Evolutionary conservation across 805 yeast genomes (phyloP).

Genomic region (Ogataea nakhonphanomensis): DNA sequence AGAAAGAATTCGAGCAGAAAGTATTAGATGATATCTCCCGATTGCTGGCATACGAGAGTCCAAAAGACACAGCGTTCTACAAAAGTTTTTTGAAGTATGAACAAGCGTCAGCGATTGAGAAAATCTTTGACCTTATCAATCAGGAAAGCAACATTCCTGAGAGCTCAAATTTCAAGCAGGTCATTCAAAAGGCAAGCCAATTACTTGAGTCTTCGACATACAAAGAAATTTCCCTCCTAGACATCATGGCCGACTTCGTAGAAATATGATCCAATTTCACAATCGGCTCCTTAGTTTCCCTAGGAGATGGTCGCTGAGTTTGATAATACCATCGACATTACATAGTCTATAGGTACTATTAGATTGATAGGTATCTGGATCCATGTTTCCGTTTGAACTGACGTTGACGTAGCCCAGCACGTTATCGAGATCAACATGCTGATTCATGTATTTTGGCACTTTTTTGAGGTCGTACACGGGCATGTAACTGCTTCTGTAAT

Average conservation of each 20-base stretch:
- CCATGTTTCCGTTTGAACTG: conserved; percentile 49
- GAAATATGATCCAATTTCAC: conserved; percentile 20
- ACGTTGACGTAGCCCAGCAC: conserved; percentile 69
- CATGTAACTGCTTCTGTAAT: conserved; percentile 52
- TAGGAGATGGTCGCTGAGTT: conserved; percentile 48
- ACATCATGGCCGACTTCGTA: conserved; percentile 45
- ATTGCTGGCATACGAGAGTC: conserved; percentile 51
- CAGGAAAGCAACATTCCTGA: conserved; percentile 10
- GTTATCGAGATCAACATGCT: conserved; percentile 62
- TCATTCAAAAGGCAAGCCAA: conserved; percentile 12
- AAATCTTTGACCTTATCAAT: conserved; percentile 37
- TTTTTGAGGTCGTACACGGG: conserved; percentile 70
- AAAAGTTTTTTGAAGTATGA: conserved; percentile 36
- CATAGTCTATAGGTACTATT: conserved; percentile 58
- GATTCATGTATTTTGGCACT: conserved; percentile 56
- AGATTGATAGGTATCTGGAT: conserved; percentile 50
- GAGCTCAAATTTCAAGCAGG: conserved; percentile 18
- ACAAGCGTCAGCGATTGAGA: conserved; percentile 38
- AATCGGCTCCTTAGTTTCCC: conserved; percentile 34
- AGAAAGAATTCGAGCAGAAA: conserved; percentile 31
- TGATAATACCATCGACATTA: conserved; percentile 46
- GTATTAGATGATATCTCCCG: conserved; percentile 46
- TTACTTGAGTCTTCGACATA: conserved; percentile 27
- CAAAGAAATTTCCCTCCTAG: conserved; percentile 37
- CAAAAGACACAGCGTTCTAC: conserved; percentile 36